Evolutionary conservation across 1,284 basidiomycete genomes (phyloP).

Genomic region (Trichosporon sp.): DNA sequence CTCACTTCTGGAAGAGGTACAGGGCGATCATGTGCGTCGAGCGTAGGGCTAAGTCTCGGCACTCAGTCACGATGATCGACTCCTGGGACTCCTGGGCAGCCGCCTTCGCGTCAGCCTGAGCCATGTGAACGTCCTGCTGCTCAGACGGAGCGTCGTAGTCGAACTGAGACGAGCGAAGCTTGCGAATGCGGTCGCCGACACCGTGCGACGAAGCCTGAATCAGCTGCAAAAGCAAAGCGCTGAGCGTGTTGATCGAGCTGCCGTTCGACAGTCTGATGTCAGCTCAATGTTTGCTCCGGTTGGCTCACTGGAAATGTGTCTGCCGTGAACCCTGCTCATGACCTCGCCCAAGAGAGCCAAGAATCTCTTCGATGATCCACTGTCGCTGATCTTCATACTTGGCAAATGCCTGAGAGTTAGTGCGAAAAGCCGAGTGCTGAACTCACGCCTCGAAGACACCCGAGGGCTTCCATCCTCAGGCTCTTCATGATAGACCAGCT

Average conservation of each 20-base stretch:
- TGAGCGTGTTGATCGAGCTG: constrained; percentile 80
- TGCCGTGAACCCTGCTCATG: constrained; percentile 83
- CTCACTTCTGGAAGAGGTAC: constrained; percentile 73
- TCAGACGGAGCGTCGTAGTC: constrained; percentile 53
- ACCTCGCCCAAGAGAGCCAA: constrained; percentile 80
- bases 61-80: constrained; percentile 17
- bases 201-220: constrained; percentile 87
- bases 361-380: constrained; percentile 95
- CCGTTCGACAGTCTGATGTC: constrained; percentile 50
- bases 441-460: constrained; percentile 74
- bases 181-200: constrained; percentile 50
- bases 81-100: constrained; percentile 5
- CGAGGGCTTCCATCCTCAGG: constrained; percentile 72
- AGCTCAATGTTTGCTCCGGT: neutral
- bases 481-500: constrained; percentile 60
- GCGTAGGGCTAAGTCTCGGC: constrained; percentile 66
- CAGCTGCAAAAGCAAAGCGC: constrained; percentile 87
- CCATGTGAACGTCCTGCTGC: constrained; percentile 1
- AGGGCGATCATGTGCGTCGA: constrained; percentile 76
- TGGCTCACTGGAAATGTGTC: constrained; percentile 70
- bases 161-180: constrained; percentile 56
- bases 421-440: neutral
- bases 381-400: constrained; percentile 80
- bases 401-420: constrained; percentile 67
- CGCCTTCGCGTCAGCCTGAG: constrained; percentile 4